These are phyloP conservation scores for Gossypium herbaceum DNA, from an alignment of 345 rosid species.

Conservation along the genomic window DNA sequence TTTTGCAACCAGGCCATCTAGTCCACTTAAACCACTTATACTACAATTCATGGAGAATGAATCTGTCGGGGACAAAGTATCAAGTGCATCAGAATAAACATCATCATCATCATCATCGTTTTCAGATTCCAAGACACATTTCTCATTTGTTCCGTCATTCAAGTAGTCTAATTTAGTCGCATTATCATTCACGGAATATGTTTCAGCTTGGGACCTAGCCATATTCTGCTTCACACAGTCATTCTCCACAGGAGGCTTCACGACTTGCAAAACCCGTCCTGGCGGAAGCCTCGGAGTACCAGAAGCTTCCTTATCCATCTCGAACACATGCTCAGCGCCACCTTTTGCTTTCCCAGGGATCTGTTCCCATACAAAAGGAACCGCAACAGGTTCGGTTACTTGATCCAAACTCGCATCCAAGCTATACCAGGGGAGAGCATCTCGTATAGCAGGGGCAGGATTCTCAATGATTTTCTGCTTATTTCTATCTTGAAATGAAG, in stretches of 20 bases:
- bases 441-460: slow-evolving; percentile 23
- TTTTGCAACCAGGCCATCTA: slow-evolving; percentile 36
- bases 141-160: slow-evolving; percentile 24
- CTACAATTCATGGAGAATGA: slow-evolving; percentile 59
- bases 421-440: slow-evolving; percentile 24
- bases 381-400: slow-evolving; percentile 68
- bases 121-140: slow-evolving; percentile 23
- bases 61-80: slow-evolving; percentile 44
- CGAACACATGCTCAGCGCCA: slow-evolving; percentile 12
- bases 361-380: slow-evolving; percentile 87
- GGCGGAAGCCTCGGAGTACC: slow-evolving; percentile 44
- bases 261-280: slow-evolving; percentile 26
- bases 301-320: slow-evolving; percentile 17
- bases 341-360: slow-evolving; percentile 70
- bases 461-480: slow-evolving; percentile 29
- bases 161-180: slow-evolving; percentile 21
- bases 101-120: slow-evolving; percentile 50
- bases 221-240: slow-evolving; percentile 17
- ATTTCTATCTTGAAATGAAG: slow-evolving; percentile 28
- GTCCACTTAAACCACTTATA: slow-evolving; percentile 54
- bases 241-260: slow-evolving; percentile 27
- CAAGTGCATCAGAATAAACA: slow-evolving; percentile 71
- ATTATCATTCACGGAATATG: slow-evolving; percentile 10
- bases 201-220: slow-evolving; percentile 10
- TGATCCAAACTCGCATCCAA: slow-evolving; percentile 45